Conservation (phyloP, 2,329 filamentous ascomycete genomes). For the Monilinia laxa region DNA sequence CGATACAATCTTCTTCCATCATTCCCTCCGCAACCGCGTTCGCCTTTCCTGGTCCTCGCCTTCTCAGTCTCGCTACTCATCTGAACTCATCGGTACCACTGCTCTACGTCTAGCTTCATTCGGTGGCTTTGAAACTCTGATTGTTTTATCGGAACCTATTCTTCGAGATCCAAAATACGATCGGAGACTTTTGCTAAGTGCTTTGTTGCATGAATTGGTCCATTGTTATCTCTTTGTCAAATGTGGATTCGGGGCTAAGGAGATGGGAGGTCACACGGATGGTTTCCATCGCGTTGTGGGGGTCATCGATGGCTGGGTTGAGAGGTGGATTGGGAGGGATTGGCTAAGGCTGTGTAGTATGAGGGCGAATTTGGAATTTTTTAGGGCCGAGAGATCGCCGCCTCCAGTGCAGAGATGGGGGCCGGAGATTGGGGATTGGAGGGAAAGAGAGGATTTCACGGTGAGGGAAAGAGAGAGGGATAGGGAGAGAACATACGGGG, state of each 20-base stretch:
- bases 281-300: slow-evolving; percentile 59
- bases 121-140: slow-evolving; percentile 60
- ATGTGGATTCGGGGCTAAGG: slow-evolving; percentile 57
- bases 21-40: slow-evolving; percentile 56
- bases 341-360: slow-evolving; percentile 57
- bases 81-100: slow-evolving; percentile 61
- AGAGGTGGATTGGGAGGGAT: slow-evolving; percentile 49
- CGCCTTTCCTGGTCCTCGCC: slow-evolving; percentile 58
- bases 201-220: slow-evolving; percentile 66
- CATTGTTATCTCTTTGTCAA: slow-evolving; percentile 65
- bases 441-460: not conserved
- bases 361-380: slow-evolving; percentile 60
- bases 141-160: slow-evolving; percentile 60
- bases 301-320: slow-evolving; percentile 61
- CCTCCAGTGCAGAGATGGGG: not conserved
- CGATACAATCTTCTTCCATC: slow-evolving; percentile 63
- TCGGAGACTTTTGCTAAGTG: slow-evolving; percentile 60
- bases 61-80: slow-evolving; percentile 51
- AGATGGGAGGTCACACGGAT: slow-evolving; percentile 58
- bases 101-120: slow-evolving; percentile 48
- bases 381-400: slow-evolving; percentile 37
- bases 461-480: not conserved
- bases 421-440: not conserved
- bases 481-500: not conserved
- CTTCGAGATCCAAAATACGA: slow-evolving; percentile 53